Evolutionary conservation across 441 rosid species (phyloP), one percentile per base, ranked within the genome.

Genomic region (Geranium incanum): DNA sequence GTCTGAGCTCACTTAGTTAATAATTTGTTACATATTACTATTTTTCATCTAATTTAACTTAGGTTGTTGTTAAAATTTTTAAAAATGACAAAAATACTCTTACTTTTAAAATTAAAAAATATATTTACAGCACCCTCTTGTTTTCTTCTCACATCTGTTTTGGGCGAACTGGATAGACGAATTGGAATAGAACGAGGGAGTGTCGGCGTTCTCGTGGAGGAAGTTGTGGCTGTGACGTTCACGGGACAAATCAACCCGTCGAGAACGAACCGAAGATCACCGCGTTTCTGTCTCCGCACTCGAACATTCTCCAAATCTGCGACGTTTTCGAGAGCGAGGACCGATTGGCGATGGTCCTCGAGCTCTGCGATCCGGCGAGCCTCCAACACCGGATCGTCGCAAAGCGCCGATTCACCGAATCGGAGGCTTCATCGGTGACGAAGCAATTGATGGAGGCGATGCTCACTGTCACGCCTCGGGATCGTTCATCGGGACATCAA

Each of bases 181-280:
- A 21, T 21, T 21, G 21, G 21, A 21, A 21, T 21, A 21, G 21
- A 21, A 21, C 21, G 21, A 21, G 21, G 21, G 21, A 21, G 21
- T 21, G 21, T 21, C 21, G 21, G 21, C 21, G 21, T 21, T 21
- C 21, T 21, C 21, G 21, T 21, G 21, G 21, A 21, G 21, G 21
- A 21, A 21, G 21, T 21, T 21, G 21, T 21, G 21, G 21, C 21
- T 21, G 21, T 21, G 21, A 21, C 21, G 21, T 21, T 21, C 21
- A 21, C 21, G 21, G 21, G 21, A 21, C 21, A 21, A 21, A 21
- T 21, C 21, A 21, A 21, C 21, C 21, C 21, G 21, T 93, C 21
- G 81, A 85, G 15, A 87, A 88, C 43, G 98, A 90, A 48, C 80
- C 97, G 5, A 88, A 88, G 70, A 80, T 93, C 81, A 88, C 90